Percentiles rank a stretch among this genome's conserved stretches.
These are phyloP conservation scores for Petunia axillaris DNA, from an alignment of 257 asterid species.

Conservation along the genomic window DNA sequence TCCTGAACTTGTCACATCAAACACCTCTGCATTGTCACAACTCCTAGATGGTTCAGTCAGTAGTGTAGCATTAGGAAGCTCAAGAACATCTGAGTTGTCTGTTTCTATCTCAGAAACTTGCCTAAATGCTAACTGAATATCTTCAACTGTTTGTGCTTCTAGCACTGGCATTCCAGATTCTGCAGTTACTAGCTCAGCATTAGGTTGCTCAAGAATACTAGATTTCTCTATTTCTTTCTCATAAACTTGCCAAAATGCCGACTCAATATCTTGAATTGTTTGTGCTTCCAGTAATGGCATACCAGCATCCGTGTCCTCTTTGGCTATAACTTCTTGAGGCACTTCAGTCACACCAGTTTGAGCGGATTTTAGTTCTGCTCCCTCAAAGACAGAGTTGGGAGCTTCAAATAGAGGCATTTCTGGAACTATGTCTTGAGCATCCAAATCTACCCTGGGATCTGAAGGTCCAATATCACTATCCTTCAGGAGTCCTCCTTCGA, in stretches of 20 bases:
- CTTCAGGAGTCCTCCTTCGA: constrained; percentile 25
- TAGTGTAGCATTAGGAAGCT: background rate
- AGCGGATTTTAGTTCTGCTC: constrained; percentile 32
- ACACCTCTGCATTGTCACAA: constrained; percentile 20
- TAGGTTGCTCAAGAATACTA: constrained; percentile 3
- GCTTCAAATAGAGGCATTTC: constrained; percentile 41
- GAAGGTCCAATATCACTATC: constrained; percentile 30
- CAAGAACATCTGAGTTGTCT: background rate
- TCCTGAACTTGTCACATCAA: constrained; percentile 26
- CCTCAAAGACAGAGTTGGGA: constrained; percentile 35
- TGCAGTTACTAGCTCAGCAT: constrained; percentile 5
- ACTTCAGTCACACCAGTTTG: constrained; percentile 29
- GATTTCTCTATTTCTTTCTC: constrained; percentile 28
- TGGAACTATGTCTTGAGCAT: constrained; percentile 32
- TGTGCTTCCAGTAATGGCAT: constrained; percentile 31
- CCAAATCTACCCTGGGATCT: constrained; percentile 23
- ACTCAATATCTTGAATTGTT: constrained; percentile 25
- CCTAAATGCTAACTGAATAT: constrained; percentile 15
- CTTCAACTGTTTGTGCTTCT: constrained; percentile 22
- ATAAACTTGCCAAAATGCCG: constrained; percentile 15
- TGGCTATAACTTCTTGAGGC: constrained; percentile 23
- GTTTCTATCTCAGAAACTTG: constrained; percentile 5
- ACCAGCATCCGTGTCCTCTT: constrained; percentile 27
- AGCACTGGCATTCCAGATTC: background rate
- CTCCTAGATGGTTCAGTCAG: constrained; percentile 27